Evolutionary conservation across 164 flowering plant genomes (phyloP).

Genomic region (Piper betle): DNA sequence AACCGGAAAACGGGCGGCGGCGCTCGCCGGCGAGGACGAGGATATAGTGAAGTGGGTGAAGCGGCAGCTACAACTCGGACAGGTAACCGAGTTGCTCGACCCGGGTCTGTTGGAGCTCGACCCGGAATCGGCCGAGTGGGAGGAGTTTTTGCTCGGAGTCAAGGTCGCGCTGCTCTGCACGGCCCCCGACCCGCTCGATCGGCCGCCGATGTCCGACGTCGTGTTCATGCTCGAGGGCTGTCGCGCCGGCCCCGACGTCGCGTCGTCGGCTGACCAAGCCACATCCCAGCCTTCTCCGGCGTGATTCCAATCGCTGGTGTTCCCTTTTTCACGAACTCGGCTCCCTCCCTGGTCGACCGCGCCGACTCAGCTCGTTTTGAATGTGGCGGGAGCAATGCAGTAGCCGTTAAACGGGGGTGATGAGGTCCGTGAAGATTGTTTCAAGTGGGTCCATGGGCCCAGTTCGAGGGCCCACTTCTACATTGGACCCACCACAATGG

Average conservation of each 20-base stretch:
- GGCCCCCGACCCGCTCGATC: conserved; percentile 65
- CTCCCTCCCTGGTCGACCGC: background rate
- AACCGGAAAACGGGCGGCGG: conserved; percentile 69
- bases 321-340: background rate
- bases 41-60: conserved; percentile 98
- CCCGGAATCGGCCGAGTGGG: conserved; percentile 98
- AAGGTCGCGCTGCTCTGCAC: conserved; percentile 90
- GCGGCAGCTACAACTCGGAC: conserved; percentile 70
- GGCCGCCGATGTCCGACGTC: conserved; percentile 79
- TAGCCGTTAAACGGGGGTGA: background rate
- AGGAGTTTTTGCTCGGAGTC: conserved; percentile 82
- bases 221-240: conserved; percentile 99
- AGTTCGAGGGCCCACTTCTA: too few species aligned
- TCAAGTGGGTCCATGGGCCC: background rate
- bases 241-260: conserved; percentile 72
- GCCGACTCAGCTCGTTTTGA: background rate
- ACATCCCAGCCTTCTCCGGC: conserved; percentile 69
- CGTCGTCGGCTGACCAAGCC: conserved; percentile 60
- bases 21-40: conserved; percentile 69
- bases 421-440: background rate
- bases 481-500: too few species aligned
- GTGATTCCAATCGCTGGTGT: conserved; percentile 6
- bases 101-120: conserved; percentile 85
- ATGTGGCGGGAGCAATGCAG: background rate
- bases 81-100: conserved; percentile 67